Base-by-base conservation (phyloP, 2,329 filamentous ascomycete genomes). In the Penicillium sclerotiorum region DNA sequence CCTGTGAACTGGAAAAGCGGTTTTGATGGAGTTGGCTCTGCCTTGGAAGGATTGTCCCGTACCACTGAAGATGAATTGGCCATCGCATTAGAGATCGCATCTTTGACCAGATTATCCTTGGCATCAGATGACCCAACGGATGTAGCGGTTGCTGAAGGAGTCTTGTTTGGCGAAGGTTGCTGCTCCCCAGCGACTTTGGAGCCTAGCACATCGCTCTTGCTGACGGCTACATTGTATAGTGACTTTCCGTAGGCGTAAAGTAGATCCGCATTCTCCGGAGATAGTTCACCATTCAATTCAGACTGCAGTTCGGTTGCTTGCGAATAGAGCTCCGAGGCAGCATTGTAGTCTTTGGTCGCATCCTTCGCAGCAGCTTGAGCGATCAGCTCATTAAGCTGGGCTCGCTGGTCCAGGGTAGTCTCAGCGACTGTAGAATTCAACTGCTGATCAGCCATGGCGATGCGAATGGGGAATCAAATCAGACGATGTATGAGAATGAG, bases 161-260 rank as follows among this genome's bases (percentile, higher is more conserved):
- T 66, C 45, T 71, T 73, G 63, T 78, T 80, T 50, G 65, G 77
- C 75, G 72, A 85, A 73, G 65, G 80, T 74, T 67, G 82, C 70
- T 78, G 75, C 37, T 79, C 78, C 2, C 79, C 75, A 12, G 82
- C 80, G 17, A 92, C 88, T 64, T 88, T 88, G 27, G 88, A 89
- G 49, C 94, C 94, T 28, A 99, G 80, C 20, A 99, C 92, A 66
- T 97, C 92, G 67, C 91, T 96, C 73, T 95, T 96, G 70, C 85
- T 87, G 69, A 97, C 89, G 23, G 92, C 94, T 52, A 97, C 88
- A 70, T 92, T 92, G 80, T 95, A 97, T 17, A 99, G 77, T 49
- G 90, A 90, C 67, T 93, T 89, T 12, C 94, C 94, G 73, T 99
- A 99, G 57, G 91, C 83, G 72, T 95, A 99, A 17, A 97, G 83